Evolutionary conservation across 345 rosid species (phyloP).

Genomic region (Eucalyptus regnans): DNA sequence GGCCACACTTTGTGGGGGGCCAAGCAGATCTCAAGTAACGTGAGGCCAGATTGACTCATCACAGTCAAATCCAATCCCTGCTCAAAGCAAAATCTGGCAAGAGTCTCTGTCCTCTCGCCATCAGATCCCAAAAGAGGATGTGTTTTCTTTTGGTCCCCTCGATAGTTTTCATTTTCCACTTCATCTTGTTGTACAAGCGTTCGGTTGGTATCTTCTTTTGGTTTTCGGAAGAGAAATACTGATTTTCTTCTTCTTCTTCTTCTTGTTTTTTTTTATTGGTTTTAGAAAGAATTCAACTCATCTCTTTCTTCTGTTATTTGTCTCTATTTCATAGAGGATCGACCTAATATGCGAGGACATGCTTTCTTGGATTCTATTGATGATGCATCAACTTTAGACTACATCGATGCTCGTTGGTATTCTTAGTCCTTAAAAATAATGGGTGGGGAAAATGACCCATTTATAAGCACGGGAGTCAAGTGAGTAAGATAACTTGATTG

Average conservation of each 20-base stretch:
- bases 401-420: rapidly evolving
- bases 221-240: background rate
- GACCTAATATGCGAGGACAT: rapidly evolving
- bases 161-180: background rate
- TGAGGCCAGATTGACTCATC: background rate
- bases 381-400: background rate
- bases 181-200: background rate
- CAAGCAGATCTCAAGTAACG: background rate
- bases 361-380: background rate
- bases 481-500: background rate
- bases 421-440: rapidly evolving
- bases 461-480: background rate
- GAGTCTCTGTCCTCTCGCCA: background rate
- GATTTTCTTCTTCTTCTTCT: background rate
- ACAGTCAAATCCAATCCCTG: background rate
- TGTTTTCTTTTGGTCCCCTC: background rate
- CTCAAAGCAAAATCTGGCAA: background rate
- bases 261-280: rapidly evolving
- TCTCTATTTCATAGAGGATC: background rate
- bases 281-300: background rate
- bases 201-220: background rate
- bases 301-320: background rate
- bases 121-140: background rate
- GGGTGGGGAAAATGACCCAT: background rate
- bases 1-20: background rate